Evolutionary conservation across 2,329 filamentous ascomycete species (phyloP), one percentile per base, ranked within the genome.

Genomic region (Aspergillus jensenii): DNA sequence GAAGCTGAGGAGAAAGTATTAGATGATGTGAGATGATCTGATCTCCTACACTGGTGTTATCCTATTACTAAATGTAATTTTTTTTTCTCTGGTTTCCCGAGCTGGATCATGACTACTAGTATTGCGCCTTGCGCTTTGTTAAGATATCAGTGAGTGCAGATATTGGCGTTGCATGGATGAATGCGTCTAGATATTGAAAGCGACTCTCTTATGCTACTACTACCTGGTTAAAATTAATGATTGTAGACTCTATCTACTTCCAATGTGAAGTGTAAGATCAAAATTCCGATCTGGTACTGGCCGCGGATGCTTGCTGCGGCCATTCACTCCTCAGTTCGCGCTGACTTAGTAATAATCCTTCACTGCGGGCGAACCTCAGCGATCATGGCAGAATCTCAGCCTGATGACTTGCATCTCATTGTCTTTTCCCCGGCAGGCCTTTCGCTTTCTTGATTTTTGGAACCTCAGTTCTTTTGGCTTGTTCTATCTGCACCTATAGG

Each of bases 1-100:
- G 69, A 85, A 72, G 52, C 65, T 86, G 72, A 79, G 79, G 53
- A 66, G 72, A 33, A 72, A 63, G 58, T 72, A 69, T 52, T 75
- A 62, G 67, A 54, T 31, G 53, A 49, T 55, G 11, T 58, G 40
- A 41, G 40, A 58, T 48, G 54, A 45, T 31, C 17, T 52, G 52
- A 44, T 51, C 23, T 54, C 21, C 14, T 44, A 54, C 55, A 31
- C 51, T 45, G 33, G 47, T 53, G 19, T 31, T 46, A 35, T 37
- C 25, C 23, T 46, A 25, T 14, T 55, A 44, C 19, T 52, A 37
- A 8, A 52, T 60, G 50, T 43, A 45, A 54, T 50, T 35, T 48
- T 50, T 51, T 51, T 54, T 21, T 7, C 52, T 58, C 21, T 39
- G n/a, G 23, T 19, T 59, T 60, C 33, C 50, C 25, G 14, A 31